These are phyloP conservation scores for Pseudomicrostroma phylloplanum DNA, from an alignment of 1,284 basidiomycete genomes.

Conservation along the genomic window DNA sequence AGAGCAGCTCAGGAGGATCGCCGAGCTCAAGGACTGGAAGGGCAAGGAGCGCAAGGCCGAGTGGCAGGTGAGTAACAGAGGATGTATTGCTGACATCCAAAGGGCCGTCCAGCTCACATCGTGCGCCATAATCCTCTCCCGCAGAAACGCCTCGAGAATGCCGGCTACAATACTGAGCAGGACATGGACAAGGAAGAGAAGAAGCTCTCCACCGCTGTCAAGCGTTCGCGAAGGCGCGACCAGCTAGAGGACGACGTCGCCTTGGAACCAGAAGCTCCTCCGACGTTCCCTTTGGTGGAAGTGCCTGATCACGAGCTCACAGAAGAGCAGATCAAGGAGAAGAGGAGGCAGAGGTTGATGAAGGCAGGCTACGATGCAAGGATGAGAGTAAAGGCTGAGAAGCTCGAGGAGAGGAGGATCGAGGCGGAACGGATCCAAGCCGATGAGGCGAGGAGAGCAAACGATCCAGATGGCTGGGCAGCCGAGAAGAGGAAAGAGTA, in stretches of 20 bases:
- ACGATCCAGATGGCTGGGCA: constrained; percentile 40
- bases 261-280: constrained; percentile 61
- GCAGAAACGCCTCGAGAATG: constrained; percentile 50
- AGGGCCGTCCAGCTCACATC: no score
- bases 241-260: constrained; percentile 52
- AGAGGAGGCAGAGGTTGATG: constrained; percentile 82
- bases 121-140: constrained; percentile 5
- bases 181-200: constrained; percentile 68
- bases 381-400: constrained; percentile 75
- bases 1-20: constrained; percentile 68
- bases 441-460: constrained; percentile 69
- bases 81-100: not conserved
- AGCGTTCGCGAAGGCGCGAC: constrained; percentile 68
- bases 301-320: constrained; percentile 87
- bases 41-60: constrained; percentile 67
- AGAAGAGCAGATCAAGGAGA: constrained; percentile 89
- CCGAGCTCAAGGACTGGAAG: constrained; percentile 63
- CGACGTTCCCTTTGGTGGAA: constrained; percentile 80
- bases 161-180: constrained; percentile 67
- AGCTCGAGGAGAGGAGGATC: constrained; percentile 64
- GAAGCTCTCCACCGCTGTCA: constrained; percentile 65
- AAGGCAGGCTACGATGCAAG: constrained; percentile 94
- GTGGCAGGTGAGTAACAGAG: constrained; percentile 58
- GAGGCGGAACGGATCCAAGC: constrained; percentile 62
- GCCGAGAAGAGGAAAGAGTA: constrained; percentile 34